Evolutionary conservation across 805 yeast species (phyloP).

Genomic region (Metschnikowia henanensis): DNA sequence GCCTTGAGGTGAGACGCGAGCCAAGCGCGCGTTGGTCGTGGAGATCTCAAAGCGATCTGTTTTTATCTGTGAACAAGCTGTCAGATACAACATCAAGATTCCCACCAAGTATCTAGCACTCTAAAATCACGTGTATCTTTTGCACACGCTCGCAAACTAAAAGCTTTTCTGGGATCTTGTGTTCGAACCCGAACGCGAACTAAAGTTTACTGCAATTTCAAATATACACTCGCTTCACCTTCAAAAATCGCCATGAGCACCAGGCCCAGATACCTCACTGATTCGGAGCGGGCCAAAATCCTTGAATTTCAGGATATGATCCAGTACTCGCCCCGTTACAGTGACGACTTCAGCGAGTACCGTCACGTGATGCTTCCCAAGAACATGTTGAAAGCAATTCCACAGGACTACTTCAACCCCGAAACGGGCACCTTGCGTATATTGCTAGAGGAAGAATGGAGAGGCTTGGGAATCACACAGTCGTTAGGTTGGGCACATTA

Average conservation of each 20-base stretch:
- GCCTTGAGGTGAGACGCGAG: background rate
- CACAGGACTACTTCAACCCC: slow-evolving; percentile 89
- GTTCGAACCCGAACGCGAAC: background rate
- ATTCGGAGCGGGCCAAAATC: slow-evolving; percentile 80
- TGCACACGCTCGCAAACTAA: background rate
- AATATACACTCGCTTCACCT: background rate
- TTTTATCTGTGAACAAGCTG: too few species aligned
- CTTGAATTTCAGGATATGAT: slow-evolving; percentile 91
- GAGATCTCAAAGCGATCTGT: background rate
- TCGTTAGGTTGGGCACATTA: slow-evolving; percentile 98
- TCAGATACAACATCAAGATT: too few species aligned
- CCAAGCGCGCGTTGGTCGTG: background rate
- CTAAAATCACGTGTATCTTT: background rate
- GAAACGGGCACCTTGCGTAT: slow-evolving; percentile 94
- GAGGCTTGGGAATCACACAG: slow-evolving; percentile 97
- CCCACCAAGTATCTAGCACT: too few species aligned
- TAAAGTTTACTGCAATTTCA: background rate
- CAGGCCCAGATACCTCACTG: slow-evolving; percentile 73
- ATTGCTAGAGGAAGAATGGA: slow-evolving; percentile 94
- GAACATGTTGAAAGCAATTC: slow-evolving; percentile 90
- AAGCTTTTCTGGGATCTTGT: too few species aligned
- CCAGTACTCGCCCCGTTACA: slow-evolving; percentile 91
- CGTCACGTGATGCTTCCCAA: slow-evolving; percentile 97
- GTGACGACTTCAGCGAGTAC: slow-evolving; percentile 90
- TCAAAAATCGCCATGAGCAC: slow-evolving; percentile 33